These are phyloP conservation scores for Aureobasidium mangrovei DNA, from an alignment of 2,329 filamentous ascomycete genomes.

Conservation along the genomic window DNA sequence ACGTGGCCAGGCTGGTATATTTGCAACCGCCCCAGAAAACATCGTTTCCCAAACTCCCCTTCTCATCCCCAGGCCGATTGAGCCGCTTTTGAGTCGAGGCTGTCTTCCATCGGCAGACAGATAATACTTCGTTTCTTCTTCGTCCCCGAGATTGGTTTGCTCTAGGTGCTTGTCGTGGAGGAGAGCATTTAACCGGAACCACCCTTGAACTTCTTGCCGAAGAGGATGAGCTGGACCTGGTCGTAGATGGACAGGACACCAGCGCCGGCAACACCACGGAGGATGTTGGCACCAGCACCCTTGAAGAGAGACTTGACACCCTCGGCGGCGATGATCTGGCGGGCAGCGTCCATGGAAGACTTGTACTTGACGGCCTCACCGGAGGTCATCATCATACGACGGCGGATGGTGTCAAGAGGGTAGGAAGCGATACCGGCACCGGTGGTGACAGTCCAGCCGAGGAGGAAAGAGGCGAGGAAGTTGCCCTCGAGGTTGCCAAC, in stretches of 20 bases:
- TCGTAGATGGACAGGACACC: constrained; percentile 99
- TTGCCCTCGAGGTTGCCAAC: constrained; percentile 86
- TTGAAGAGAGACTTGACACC: constrained; percentile 99
- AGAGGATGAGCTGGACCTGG: constrained; percentile 96
- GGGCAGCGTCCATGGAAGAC: constrained; percentile 86
- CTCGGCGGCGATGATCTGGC: constrained; percentile 96
- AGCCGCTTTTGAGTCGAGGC: constrained; percentile 12
- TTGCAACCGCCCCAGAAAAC: constrained; percentile 22
- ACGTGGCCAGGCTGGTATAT: constrained; percentile 14
- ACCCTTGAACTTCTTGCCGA: constrained; percentile 98
- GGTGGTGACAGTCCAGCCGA: constrained; percentile 98
- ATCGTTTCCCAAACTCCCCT: constrained; percentile 17
- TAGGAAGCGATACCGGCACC: constrained; percentile 99
- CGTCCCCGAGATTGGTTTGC: constrained; percentile 6
- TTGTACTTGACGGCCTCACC: constrained; percentile 99
- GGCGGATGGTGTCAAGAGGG: constrained; percentile 99
- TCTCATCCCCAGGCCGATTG: constrained; percentile 12
- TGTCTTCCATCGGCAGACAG: constrained; percentile 14
- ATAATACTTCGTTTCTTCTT: constrained; percentile 8
- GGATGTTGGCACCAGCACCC: constrained; percentile 99
- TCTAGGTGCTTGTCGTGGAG: background rate
- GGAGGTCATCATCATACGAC: constrained; percentile 99
- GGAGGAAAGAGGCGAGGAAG: constrained; percentile 98
- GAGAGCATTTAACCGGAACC: constrained; percentile 33
- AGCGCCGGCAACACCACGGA: constrained; percentile 99